Evolutionary conservation across 768 basidiomycete species (phyloP).

Genomic region (Harrya chromipes): DNA sequence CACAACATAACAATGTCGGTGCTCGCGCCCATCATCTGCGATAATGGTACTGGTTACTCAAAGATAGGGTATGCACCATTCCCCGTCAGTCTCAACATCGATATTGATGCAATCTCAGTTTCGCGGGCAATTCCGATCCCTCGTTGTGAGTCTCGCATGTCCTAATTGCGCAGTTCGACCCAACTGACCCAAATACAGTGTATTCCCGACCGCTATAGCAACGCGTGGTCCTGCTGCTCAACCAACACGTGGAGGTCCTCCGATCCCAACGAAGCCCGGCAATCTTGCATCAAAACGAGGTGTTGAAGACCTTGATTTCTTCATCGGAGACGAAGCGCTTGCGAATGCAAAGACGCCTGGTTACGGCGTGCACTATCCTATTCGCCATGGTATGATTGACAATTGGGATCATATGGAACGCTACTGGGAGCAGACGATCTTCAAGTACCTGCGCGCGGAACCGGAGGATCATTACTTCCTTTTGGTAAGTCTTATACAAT

Average conservation of each 20-base stretch:
- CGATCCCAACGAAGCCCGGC: slow-evolving; percentile 81
- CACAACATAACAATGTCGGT: slow-evolving; percentile 57
- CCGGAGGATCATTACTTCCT: slow-evolving; percentile 99
- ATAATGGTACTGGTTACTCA: slow-evolving; percentile 96
- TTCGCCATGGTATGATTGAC: slow-evolving; percentile 95
- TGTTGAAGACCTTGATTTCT: slow-evolving; percentile 98
- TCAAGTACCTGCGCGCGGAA: slow-evolving; percentile 98
- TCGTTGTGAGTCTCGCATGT: slow-evolving; percentile 72
- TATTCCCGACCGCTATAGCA: slow-evolving; percentile 98
- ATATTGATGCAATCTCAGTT: slow-evolving; percentile 47
- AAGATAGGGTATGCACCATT: slow-evolving; percentile 80
- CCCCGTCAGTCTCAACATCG: not conserved
- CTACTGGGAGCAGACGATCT: slow-evolving; percentile 99
- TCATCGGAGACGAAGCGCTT: slow-evolving; percentile 97
- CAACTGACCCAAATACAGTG: slow-evolving; percentile 42
- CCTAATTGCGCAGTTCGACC: slow-evolving; percentile 2
- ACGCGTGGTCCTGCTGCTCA: slow-evolving; percentile 69
- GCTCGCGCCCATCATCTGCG: slow-evolving; percentile 93
- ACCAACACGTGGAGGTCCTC: slow-evolving; percentile 61
- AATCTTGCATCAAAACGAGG: slow-evolving; percentile 95
- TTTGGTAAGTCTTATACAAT: slow-evolving; percentile 56
- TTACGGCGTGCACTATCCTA: slow-evolving; percentile 94
- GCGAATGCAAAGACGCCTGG: slow-evolving; percentile 93
- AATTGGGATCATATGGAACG: slow-evolving; percentile 99
- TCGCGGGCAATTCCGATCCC: slow-evolving; percentile 98